Conservation (phyloP, 805 yeast genomes). For the Zygotorulaspora florentina region DNA sequence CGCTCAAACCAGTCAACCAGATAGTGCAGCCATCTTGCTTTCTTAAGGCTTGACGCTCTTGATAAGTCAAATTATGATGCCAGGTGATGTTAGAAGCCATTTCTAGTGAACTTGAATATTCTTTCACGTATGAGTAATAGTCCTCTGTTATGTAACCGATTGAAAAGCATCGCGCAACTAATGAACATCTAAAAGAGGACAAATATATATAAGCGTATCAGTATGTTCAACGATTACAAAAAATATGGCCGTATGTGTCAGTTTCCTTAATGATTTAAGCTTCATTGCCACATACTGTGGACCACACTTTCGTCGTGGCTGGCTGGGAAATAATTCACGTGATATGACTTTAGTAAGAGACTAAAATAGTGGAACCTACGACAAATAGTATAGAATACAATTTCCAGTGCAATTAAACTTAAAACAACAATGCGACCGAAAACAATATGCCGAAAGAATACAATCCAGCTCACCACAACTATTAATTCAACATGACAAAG, state of each 20-base stretch:
- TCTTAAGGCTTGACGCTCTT: conserved; percentile 66
- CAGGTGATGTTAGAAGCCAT: conserved; percentile 97
- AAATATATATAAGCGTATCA: neutral
- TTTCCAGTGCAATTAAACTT: no score
- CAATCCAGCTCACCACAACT: no score
- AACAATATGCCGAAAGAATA: no score
- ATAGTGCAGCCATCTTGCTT: conserved; percentile 85
- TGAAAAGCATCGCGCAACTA: neutral
- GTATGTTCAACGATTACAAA: neutral
- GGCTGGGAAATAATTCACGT: conserved; percentile 3
- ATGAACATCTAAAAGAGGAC: neutral
- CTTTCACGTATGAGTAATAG: no score
- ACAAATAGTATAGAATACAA: neutral
- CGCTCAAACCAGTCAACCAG: conserved; percentile 94
- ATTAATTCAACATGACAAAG: no score
- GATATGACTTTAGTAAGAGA: conserved; percentile 1
- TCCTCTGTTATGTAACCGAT: neutral
- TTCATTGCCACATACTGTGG: no score
- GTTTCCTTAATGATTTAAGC: neutral
- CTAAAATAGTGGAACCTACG: neutral
- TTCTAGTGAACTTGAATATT: no score
- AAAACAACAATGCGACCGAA: no score
- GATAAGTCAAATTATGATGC: conserved; percentile 86
- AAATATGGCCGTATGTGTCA: neutral
- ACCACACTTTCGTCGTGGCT: conserved; percentile 8